phyloP scores from a whole-genome alignment of 768 basidiomycete species.

The Coprinellus micaceus region DNA sequence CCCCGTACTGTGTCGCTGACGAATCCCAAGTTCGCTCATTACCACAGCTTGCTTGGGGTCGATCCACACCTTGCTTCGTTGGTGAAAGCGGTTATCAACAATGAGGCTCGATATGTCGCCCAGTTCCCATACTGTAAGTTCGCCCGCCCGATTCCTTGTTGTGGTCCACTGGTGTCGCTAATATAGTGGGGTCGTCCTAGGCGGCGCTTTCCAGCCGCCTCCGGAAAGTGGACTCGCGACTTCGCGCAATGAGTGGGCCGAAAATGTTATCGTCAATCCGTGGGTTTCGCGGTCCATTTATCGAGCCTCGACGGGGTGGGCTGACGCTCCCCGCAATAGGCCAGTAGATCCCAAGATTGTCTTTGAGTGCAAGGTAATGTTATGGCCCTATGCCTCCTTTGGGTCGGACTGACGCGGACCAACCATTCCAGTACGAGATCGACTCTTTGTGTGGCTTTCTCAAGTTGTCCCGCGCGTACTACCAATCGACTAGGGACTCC shows the following conservation, averaged over 20 bases:
- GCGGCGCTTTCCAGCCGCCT: slow-evolving; percentile 77
- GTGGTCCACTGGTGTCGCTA: not conserved
- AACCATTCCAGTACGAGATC: slow-evolving; percentile 57
- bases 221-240: slow-evolving; percentile 66
- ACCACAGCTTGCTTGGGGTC: slow-evolving; percentile 51
- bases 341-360: slow-evolving; percentile 68
- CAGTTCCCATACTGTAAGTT: slow-evolving; percentile 69
- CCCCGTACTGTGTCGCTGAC: slow-evolving; percentile 2
- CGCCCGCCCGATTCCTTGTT: not conserved
- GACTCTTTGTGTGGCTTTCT: slow-evolving; percentile 78
- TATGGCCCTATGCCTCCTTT: not conserved
- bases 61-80: slow-evolving; percentile 60
- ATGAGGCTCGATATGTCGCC: slow-evolving; percentile 69
- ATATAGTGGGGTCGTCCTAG: slow-evolving; percentile 21
- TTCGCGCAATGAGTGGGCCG: slow-evolving; percentile 65
- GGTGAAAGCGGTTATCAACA: slow-evolving; percentile 80
- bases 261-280: slow-evolving; percentile 71
- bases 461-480: slow-evolving; percentile 73
- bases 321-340: slow-evolving; percentile 28
- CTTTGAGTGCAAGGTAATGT: slow-evolving; percentile 74
- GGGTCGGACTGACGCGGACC: not conserved
- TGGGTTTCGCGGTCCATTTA: slow-evolving; percentile 31
- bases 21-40: slow-evolving; percentile 59
- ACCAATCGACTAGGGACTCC: slow-evolving; percentile 62
- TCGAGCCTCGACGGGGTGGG: not conserved